Base-by-base conservation (phyloP, 306 rosid genomes). In the Acacia confusa region DNA sequence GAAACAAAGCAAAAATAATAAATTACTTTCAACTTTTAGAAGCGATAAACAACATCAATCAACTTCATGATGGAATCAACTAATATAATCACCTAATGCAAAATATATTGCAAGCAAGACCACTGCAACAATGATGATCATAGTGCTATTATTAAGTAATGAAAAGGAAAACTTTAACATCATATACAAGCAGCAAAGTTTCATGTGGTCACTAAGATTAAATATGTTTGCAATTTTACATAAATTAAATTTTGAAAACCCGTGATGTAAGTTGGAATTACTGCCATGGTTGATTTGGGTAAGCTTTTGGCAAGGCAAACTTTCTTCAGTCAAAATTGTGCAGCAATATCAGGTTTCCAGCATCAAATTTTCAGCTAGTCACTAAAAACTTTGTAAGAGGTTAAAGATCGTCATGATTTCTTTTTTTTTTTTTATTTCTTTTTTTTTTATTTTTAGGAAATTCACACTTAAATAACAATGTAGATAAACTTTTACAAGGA, bases 1-100 rank as follows among this genome's bases (percentile, higher is more conserved):
- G 87, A 87, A 88, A 75, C 74, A 89, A 16, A 82, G 66, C 43
- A 67, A 79, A 24, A 45, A 45, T 27, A 75, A 77, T 79, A 57
- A 80, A 84, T 72, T 75, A 78, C 20, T 53, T 43, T 53, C 58
- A 84, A 76, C 53, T 70, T 48, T 32, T 74, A 28, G 75, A 55
- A 77, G 69, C 69, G 66, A 55, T 64, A 76, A 64, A 84, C 43
- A 83, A 55, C 79, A 74, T 80, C 48, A 32, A 57, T 52, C 77
- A 87, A 50, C 74, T 34, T 52, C 24, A 58, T 63, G 61, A 65
- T 76, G 34, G 71, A 77, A 75, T 65, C 74, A 65, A 78, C 40
- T 69, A 61, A 61, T 48, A n/a, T n/a, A 78, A 40, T 68, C 70
- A 78, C 16, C 63, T 34, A 36, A 72, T 13, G 68, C 36, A 61